A percentile compares a stretch with the other conserved stretches of the same genome.
phyloP scores from a whole-genome alignment of 495 filamentous ascomycete species.

The Sporormia fimetaria region DNA sequence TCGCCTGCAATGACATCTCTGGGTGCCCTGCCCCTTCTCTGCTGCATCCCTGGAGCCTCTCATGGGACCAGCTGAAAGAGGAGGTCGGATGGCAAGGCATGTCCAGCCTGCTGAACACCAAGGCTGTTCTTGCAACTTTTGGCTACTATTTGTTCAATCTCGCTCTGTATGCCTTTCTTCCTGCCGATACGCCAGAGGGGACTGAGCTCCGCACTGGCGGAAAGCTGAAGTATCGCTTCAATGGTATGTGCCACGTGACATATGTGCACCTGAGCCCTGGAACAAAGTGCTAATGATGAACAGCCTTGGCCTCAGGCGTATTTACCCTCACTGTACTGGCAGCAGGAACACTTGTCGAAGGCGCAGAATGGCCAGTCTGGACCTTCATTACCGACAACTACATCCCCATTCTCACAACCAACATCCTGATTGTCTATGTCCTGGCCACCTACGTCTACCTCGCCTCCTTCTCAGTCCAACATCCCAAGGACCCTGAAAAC shows the following conservation, averaged over 20 bases:
- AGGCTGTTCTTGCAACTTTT: conserved; percentile 51
- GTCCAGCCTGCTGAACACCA: conserved; percentile 44
- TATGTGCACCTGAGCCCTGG: not conserved
- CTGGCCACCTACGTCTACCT: conserved; percentile 69
- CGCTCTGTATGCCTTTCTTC: conserved; percentile 63
- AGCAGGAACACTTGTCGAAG: conserved; percentile 62
- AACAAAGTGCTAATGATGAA: conserved; percentile 12
- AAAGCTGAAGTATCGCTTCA: conserved; percentile 77
- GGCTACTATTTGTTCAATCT: conserved; percentile 73
- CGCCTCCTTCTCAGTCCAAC: conserved; percentile 62
- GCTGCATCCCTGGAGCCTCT: conserved; percentile 59
- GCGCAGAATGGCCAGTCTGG: conserved; percentile 77
- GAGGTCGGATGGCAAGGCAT: conserved; percentile 75
- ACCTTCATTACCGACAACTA: conserved; percentile 89
- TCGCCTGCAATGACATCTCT: conserved; percentile 82
- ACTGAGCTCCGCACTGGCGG: conserved; percentile 59
- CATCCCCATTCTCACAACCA: conserved; percentile 69
- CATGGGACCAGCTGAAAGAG: conserved; percentile 55
- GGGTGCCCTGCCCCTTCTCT: conserved; percentile 87
- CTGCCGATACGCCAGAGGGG: conserved; percentile 61
- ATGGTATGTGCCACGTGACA: conserved; percentile 51
- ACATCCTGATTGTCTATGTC: conserved; percentile 58
- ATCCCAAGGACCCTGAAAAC: conserved; percentile 51
- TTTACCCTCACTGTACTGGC: conserved; percentile 55
- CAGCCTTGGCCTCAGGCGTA: conserved; percentile 68